Base-by-base conservation (phyloP, 495 filamentous ascomycete genomes). In the Acidomyces sp. region DNA sequence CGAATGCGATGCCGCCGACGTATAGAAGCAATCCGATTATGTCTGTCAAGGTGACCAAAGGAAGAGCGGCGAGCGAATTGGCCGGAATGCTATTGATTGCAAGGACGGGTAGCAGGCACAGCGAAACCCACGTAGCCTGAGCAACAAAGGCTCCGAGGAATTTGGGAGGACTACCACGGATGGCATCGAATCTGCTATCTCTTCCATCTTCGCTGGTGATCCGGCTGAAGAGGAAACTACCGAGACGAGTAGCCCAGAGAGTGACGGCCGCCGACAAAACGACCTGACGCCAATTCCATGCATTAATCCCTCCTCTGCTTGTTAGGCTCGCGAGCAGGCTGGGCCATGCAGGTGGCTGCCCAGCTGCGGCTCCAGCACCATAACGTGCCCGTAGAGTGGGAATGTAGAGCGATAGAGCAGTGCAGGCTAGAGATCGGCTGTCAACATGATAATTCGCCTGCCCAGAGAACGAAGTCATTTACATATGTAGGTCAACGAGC, bases 51-150 rank as follows among this genome's bases (percentile, higher is more conserved):
- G 55, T 54, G 19, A 70, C n/a, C 4, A 53, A 38, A 3, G 65
- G 57, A 0, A 64, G 55, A 1, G 61, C 51, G 0, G 70, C 54
- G 34, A 67, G 60, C 7, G 62, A 57, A 3, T 62, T 50, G 3
- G 62, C 56, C 0, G 75, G 75, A n/a, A 76, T 58, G 17, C 70
- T 55, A 54, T 80, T 82, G 22, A 76, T 37, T 7, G 68, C 62
- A 1, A 80, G 53, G 5, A 78, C 63, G 2, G 78, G 78, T 53
- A 79, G 60, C 9, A 75, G 59, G 52, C 68, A 72, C 7, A 78
- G 61, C 25, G 71, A 70, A 1, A 78, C 69, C 76, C 74, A 79
- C 0, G 62, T 65, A 7, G 72, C 74, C 58, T 82, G 76, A 7
- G 63, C 65, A 29, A 71, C 54, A 49, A 69, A 82, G 5, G 71